A percentile compares a stretch with the other conserved stretches of the same genome.
phyloP scores from a whole-genome alignment of 139 green algal species.

The Auxenochlorella protothecoides region DNA sequence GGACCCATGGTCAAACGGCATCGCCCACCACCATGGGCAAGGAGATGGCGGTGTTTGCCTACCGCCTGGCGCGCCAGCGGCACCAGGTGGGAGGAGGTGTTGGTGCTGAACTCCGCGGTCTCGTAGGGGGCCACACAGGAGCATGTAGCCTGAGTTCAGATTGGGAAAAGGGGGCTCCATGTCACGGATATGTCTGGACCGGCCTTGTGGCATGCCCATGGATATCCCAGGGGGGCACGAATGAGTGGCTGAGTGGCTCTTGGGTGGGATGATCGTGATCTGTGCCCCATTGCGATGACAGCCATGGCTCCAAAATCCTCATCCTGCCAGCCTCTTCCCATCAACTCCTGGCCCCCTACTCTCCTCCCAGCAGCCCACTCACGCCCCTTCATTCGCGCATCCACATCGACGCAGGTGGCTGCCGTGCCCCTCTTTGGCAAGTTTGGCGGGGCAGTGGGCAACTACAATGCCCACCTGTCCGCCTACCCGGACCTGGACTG shows the following conservation, averaged over 20 bases:
- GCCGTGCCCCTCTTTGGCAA: slow-evolving; percentile 73
- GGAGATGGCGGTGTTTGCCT: slow-evolving; percentile 94
- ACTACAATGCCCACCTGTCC: slow-evolving; percentile 97
- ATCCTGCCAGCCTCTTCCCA: no score
- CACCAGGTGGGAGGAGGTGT: slow-evolving; percentile 27
- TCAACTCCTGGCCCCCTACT: background rate
- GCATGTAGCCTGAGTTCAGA: no score
- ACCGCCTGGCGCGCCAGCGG: slow-evolving; percentile 63
- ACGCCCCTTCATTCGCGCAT: no score
- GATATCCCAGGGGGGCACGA: background rate
- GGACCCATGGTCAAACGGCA: slow-evolving; percentile 96
- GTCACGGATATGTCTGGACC: no score
- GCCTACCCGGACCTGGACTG: slow-evolving; percentile 95
- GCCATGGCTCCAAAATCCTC: no score
- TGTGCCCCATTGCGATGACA: no score
- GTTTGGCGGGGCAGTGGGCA: slow-evolving; percentile 94
- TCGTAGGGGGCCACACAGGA: no score
- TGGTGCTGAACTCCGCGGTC: no score
- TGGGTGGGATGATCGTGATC: no score
- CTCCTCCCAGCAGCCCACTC: background rate
- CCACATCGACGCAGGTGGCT: slow-evolving; percentile 27
- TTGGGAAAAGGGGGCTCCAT: no score
- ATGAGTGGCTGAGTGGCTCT: background rate
- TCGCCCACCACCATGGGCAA: slow-evolving; percentile 97
- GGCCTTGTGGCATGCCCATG: no score